Evolutionary conservation across 176 grass and related monocot genomes (phyloP).

Genomic region (Aegilops speltoides): DNA sequence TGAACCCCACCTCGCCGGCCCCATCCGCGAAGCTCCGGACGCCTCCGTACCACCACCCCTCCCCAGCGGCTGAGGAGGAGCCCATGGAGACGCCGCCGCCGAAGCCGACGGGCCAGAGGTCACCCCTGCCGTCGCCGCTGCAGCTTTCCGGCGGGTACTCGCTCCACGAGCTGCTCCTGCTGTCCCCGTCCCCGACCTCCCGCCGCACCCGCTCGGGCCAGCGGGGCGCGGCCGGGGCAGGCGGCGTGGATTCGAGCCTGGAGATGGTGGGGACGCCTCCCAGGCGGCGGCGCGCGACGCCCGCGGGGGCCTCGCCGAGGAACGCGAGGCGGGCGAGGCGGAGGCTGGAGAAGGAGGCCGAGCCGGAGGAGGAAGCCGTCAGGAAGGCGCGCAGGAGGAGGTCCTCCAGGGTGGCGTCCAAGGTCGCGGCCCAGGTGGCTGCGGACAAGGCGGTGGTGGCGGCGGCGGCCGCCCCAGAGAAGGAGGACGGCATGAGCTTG

Average conservation of each 20-base stretch:
- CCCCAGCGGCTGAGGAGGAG: neutral
- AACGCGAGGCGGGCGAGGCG: constrained; percentile 58
- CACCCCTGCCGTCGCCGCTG: constrained; percentile 43
- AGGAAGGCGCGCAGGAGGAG: constrained; percentile 54
- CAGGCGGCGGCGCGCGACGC: constrained; percentile 25
- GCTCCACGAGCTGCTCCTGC: constrained; percentile 65
- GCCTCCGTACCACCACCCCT: constrained; percentile 44
- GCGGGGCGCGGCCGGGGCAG: neutral
- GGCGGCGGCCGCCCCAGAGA: neutral
- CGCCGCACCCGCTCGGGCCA: constrained; percentile 24
- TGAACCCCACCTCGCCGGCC: neutral
- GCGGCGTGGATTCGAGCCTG: constrained; percentile 33
- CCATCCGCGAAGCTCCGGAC: neutral
- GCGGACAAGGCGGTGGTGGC: constrained; percentile 21
- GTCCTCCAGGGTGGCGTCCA: constrained; percentile 18
- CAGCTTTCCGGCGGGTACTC: constrained; percentile 42
- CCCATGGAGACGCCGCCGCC: constrained; percentile 31
- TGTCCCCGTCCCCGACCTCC: constrained; percentile 52
- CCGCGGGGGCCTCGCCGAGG: constrained; percentile 57
- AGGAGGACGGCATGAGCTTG: constrained; percentile 39
- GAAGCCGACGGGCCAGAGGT: constrained; percentile 42
- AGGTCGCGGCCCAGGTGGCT: neutral
- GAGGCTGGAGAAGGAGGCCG: constrained; percentile 73
- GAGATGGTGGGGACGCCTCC: constrained; percentile 43
- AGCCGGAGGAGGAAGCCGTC: constrained; percentile 45